phyloP scores from a whole-genome alignment of 2,329 filamentous ascomycete genomes.

The Diaporthe vexans region DNA sequence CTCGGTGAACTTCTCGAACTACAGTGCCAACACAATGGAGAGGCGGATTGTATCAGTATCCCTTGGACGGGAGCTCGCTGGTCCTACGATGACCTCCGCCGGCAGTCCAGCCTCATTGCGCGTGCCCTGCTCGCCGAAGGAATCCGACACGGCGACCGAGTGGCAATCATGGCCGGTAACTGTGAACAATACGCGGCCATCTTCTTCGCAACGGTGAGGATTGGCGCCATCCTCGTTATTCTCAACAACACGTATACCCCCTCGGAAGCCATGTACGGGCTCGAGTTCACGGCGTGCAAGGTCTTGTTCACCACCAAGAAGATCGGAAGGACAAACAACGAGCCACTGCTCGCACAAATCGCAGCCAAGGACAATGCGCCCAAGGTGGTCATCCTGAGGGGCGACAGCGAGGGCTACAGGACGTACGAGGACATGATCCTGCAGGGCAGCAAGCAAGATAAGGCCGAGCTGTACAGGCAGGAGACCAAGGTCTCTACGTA shows the following conservation, averaged over 20 bases:
- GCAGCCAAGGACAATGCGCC: conserved; percentile 59
- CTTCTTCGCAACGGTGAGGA: conserved; percentile 79
- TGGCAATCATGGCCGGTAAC: conserved; percentile 84
- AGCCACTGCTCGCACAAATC: conserved; percentile 68
- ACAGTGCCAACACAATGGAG: conserved; percentile 75
- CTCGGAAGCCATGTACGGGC: conserved; percentile 78
- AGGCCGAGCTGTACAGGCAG: conserved; percentile 65
- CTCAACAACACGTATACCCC: conserved; percentile 87
- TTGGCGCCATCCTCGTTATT: conserved; percentile 80
- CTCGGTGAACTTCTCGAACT: conserved; percentile 80
- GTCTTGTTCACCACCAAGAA: conserved; percentile 79
- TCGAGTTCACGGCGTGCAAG: conserved; percentile 79
- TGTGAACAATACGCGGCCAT: conserved; percentile 85
- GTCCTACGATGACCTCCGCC: conserved; percentile 76
- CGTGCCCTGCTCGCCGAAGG: conserved; percentile 77
- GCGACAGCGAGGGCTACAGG: conserved; percentile 65
- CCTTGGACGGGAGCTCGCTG: conserved; percentile 83
- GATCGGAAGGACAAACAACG: conserved; percentile 77
- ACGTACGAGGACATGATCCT: conserved; percentile 72
- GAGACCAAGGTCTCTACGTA: conserved; percentile 71
- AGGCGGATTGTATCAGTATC: conserved; percentile 78
- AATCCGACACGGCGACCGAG: conserved; percentile 76
- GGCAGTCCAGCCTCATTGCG: conserved; percentile 72
- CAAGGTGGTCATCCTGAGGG: conserved; percentile 73
- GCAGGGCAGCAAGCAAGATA: conserved; percentile 62